These are phyloP conservation scores for Ogataea parapolymorpha DNA, from an alignment of 805 yeast species.

Conservation along the genomic window DNA sequence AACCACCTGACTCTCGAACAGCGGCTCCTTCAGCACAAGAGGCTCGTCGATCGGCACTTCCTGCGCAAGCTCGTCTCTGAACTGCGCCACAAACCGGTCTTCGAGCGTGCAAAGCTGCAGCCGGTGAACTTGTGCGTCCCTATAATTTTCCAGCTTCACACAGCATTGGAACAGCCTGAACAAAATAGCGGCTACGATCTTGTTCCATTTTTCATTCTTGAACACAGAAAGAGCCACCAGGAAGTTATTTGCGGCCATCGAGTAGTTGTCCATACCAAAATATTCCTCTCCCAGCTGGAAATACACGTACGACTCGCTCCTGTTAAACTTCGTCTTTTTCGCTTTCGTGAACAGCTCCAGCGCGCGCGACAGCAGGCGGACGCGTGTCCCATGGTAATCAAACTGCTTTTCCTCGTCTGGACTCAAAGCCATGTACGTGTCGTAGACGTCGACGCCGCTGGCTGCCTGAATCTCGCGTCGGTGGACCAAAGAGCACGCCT, in stretches of 20 bases:
- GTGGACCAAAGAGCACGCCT: slow-evolving; percentile 34
- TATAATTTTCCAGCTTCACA: slow-evolving; percentile 28
- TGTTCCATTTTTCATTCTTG: slow-evolving; percentile 41
- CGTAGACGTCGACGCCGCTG: slow-evolving; percentile 11
- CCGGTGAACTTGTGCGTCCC: slow-evolving; percentile 33
- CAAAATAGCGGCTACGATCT: slow-evolving; percentile 33
- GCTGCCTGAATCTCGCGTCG: slow-evolving; percentile 23
- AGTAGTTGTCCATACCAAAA: slow-evolving; percentile 31
- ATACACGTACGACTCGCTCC: slow-evolving; percentile 42
- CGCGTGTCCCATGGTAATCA: slow-evolving; percentile 20
- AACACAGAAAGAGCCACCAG: slow-evolving; percentile 37
- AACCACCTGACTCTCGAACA: slow-evolving; percentile 19
- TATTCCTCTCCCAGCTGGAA: slow-evolving; percentile 52
- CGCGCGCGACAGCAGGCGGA: slow-evolving; percentile 35
- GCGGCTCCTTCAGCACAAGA: slow-evolving; percentile 16
- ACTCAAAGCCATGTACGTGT: slow-evolving; percentile 29
- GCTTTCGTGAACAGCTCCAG: slow-evolving; percentile 36
- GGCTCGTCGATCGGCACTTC: slow-evolving; percentile 6
- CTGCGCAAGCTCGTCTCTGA: slow-evolving; percentile 3
- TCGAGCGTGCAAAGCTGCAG: slow-evolving; percentile 32
- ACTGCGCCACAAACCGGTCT: slow-evolving; percentile 6
- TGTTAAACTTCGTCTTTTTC: slow-evolving; percentile 32
- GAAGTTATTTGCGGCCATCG: slow-evolving; percentile 41
- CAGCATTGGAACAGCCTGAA: slow-evolving; percentile 40
- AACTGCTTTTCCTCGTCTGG: slow-evolving; percentile 21